Base-by-base conservation (phyloP, 768 basidiomycete genomes). In the Rubroboletus pulcherrimus region DNA sequence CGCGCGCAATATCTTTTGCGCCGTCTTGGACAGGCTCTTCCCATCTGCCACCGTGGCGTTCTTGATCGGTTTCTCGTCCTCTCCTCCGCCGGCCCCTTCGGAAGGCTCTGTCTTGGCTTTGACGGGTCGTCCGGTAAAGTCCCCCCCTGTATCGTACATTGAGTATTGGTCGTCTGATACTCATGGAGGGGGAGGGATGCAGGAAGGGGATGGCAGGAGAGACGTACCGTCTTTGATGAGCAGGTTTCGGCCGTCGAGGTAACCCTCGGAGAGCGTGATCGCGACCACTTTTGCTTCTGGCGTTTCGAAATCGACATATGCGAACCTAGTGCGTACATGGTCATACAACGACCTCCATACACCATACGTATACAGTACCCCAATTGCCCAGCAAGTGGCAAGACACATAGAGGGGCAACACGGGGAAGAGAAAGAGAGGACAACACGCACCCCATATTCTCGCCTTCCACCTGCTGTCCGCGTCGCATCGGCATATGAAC, bases 221-320 rank as follows among this genome's bases (percentile, higher is more conserved):
- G 51, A 38, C 81, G 47, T 56, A 87, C 93, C 93, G 61, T 93
- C 89, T 78, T 99, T 99, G 61, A 99, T 97, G 43, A 99, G 81
- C 12, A 98, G 74, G 55, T 85, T 86, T 59, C 97, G 80, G 7
- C 96, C 96, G 30, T 95, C 81, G 14, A 98, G 75, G 51, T 82
- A 82, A 34, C 83, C 77, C 70, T 99, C 97, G 5, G 93, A 92
- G 41, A 88, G 75, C 4, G 83, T 77, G 58, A 98, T 89, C 31
- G 94, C 96, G 41, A 79, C 74, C 4, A 65, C 66, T 66, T 96
- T 91, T 12, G 82, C 85, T 33, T 93, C 91, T 0, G 80, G 73
- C 1, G 86, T 86, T 3, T 84, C 80, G 69, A 98, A 97, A 73
- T 98, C 96, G 55, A 98, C 89, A 74, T 98, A 98, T 37, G 97